These are phyloP conservation scores for Metschnikowia arizonensis DNA, from an alignment of 805 yeast species.

Conservation along the genomic window DNA sequence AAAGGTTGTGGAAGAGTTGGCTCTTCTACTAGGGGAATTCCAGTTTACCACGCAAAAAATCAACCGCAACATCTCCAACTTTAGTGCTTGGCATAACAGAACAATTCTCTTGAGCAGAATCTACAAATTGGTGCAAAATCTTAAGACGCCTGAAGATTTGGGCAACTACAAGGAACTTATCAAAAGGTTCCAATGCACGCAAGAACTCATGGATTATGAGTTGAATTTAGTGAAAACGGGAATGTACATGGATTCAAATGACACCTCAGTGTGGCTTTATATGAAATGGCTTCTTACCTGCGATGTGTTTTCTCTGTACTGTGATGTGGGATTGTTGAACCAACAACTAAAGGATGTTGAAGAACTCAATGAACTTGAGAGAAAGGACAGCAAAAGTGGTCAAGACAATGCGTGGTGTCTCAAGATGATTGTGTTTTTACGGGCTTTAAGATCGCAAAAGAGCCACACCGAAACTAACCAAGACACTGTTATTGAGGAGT, in stretches of 20 bases:
- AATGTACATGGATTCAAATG: constrained; percentile 88
- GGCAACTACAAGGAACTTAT: constrained; percentile 11
- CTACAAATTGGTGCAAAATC: constrained; percentile 22
- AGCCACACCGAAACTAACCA: not conserved
- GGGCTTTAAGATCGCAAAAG: constrained; percentile 24
- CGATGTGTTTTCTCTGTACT: constrained; percentile 27
- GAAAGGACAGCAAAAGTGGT: constrained; percentile 50
- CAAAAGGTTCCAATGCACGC: constrained; percentile 27
- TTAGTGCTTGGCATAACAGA: constrained; percentile 94
- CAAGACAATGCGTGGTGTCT: constrained; percentile 73
- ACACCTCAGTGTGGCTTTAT: constrained; percentile 90
- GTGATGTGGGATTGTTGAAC: constrained; percentile 33
- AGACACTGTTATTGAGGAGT: constrained; percentile 24
- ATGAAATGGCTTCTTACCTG: constrained; percentile 69
- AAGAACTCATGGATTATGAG: constrained; percentile 49
- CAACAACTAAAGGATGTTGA: constrained; percentile 46
- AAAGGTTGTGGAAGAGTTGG: not conserved
- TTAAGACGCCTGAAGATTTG: not conserved
- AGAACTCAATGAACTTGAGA: constrained; percentile 70
- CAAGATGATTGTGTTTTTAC: constrained; percentile 51
- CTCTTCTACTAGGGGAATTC: constrained; percentile 49
- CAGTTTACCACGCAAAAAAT: constrained; percentile 75
- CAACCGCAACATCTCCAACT: constrained; percentile 81
- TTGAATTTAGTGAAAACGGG: constrained; percentile 73
- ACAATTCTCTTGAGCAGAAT: constrained; percentile 60